Base-by-base conservation (phyloP, 352 stramenopile species). In the Globisporangium abappressorium region DNA sequence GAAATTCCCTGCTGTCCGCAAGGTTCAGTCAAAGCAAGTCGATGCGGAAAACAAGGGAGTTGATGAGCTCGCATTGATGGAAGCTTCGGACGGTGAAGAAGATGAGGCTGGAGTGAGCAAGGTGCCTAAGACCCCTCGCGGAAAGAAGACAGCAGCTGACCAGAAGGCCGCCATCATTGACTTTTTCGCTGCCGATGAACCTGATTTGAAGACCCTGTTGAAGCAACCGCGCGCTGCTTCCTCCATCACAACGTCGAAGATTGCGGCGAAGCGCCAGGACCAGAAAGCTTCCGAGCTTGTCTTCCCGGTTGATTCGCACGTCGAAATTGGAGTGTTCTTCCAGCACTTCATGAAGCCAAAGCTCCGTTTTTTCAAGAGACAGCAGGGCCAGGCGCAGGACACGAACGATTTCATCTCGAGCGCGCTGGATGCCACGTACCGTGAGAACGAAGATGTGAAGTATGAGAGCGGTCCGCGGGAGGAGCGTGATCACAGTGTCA, bases 291-390 rank as follows among this genome's bases (percentile, higher is more conserved):
- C 76, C 0, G 82, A 93, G 66, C 70, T 95, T 46, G 83, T 93
- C 34, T 82, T 92, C 49, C 87, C 87, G 8, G 85, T 93, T 20
- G 87, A 95, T 55, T 81, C 84, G 5, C 87, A 93, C 67, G 82
- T 93, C 41, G 72, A 93, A 46, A 67, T 90, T 0, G 68, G 78
- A 18, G 62, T 85, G 30, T 95, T 92, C 58, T 92, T 91, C 70
- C 80, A 81, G 18, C 82, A 91, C 54, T 95, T 95, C 54, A 76
- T 91, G 61, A 92, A 93, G 65, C 84, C 87, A n/a, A 79, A 80
- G 24, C 74, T 85, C 14, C 79, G 79, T 3, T 85, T 89, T 36
- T 93, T 93, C 64, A 85, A 81, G 70, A 66, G 72, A 9, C 70
- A 75, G 15, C 30, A 61, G 20, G 53, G 66, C 43, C 36, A 58